Base-by-base conservation (phyloP, 176 grass and related monocot species). In the Triticum monococcum region DNA sequence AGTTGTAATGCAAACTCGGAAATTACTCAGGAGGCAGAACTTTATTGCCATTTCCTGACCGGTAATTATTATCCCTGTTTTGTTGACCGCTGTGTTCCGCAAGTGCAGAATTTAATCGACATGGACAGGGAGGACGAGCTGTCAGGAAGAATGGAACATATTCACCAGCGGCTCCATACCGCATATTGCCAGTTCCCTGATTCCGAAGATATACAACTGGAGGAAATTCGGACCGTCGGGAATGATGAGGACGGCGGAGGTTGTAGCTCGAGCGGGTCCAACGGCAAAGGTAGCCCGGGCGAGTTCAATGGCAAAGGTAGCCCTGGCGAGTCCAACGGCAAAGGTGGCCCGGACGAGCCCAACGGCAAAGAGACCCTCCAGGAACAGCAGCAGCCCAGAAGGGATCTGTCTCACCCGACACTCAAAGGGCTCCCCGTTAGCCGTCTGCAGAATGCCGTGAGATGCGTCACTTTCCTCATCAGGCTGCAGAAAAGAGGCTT, bases 111-210 rank as follows among this genome's bases (percentile, higher is more conserved):
- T 89, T 60, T 98, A 83, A 92, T 98, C 16, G 91, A 93, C 62
- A 90, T 92, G 91, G 95, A 95, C 50, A 89, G 82, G 62, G 87
- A 91, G 76, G 91, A 98, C 20, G 85, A 95, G 36, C 64, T 57
- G 5, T 90, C 87, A 22, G 89, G 91, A 84, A 92, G 91, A 83
- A 95, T 98, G 36, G 62, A 93, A 66, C 85, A 93, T 92, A 98
- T 98, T 69, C 87, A 93, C 35, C 60, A 83, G 20, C 68, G 68
- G 23, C 83, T 98, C 45, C 91, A 89, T 79, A 66, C 85, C 50
- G 85, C 89, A 11, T 98, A 93, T 65, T 87, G 87, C 82, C 93
- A 98, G 79, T 95, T 93, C 83, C 61, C 48, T 61, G 82, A 82
- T 2, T 9, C 70, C 4, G 83, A 71, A 71, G 83, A 90, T 63